Conservation (phyloP, 768 basidiomycete species). For the Agaricus subrufescens region DNA sequence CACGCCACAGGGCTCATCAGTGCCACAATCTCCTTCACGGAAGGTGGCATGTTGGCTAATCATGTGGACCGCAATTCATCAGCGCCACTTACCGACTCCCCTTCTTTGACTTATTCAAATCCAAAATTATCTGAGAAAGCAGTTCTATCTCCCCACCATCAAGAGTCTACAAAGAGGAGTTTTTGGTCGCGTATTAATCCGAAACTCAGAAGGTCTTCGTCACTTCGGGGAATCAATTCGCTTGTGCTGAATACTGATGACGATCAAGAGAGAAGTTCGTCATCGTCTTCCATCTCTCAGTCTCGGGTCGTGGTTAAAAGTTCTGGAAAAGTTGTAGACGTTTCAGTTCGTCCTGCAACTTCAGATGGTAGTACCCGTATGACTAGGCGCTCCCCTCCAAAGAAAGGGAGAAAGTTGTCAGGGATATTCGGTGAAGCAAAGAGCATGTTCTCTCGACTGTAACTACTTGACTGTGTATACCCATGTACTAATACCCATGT, state of each 20-base stretch:
- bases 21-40: not conserved
- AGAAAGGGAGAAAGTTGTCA: not conserved
- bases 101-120: not conserved
- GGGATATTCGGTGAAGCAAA: slow-evolving; percentile 1
- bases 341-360: not conserved
- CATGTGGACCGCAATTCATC: not conserved
- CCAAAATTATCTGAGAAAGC: not conserved
- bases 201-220: not conserved
- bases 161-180: not conserved
- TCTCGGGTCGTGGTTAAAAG: not conserved
- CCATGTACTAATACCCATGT: not conserved
- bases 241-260: not conserved
- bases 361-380: not conserved
- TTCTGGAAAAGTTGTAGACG: not conserved
- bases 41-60: not conserved
- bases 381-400: not conserved
- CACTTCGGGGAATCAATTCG: not conserved
- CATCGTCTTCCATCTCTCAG: not conserved
- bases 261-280: not conserved
- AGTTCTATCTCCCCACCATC: not conserved
- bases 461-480: not conserved
- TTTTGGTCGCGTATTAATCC: slow-evolving; percentile 7
- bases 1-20: not conserved
- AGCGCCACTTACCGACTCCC: slow-evolving; percentile 1
- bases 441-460: not conserved